Evolutionary conservation across 2,329 filamentous ascomycete species (phyloP), one percentile per base, ranked within the genome.

Genomic region (Fusarium graminum): DNA sequence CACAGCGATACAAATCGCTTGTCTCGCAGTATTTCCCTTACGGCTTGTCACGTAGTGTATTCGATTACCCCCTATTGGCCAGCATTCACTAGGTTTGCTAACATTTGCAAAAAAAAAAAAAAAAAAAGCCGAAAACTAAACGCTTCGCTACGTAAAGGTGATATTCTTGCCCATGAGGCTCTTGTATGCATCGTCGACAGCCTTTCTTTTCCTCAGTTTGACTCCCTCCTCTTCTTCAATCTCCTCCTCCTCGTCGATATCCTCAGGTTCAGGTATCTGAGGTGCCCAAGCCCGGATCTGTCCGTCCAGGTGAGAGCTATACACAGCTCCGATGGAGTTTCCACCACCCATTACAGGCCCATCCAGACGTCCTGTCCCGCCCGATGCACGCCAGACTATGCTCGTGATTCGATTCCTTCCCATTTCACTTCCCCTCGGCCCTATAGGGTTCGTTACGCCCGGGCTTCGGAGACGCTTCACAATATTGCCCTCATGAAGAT

Each of bases 221-320:
- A 75, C 77, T 22, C 79, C 79, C n/a, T 82, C 80, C 22, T 84
- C 78, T 9, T 76, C 75, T 25, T 75, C 77, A 6, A 76, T 73
- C 16, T 80, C 77, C 5, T 82, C 81, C 13, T 81, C 79, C 36
- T 83, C 81, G 13, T 81, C 82, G 47, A 87, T 67, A 68, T 85
- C 75, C 67, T 86, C 78, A 32, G 79, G 80, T 6, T 85, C 86
- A 1, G 81, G 77, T 7, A 87, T 78, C 34, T 81, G 80, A 3
- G 92, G 91, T 69, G 85, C 83, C 93, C 94, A 97, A 6, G 87
- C 86, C 42, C 90, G 85, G 57, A 98, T 94, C 51, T 90, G 90
- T 0, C 94, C 94, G 74, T 97, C 93, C 4, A 90, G 83, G 72
- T 97, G 93, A 3, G 89, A 90, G 52, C 92, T 95, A 78, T 93